Base-by-base conservation (phyloP, 2,329 filamentous ascomycete genomes). In the Penicillium sp. region DNA sequence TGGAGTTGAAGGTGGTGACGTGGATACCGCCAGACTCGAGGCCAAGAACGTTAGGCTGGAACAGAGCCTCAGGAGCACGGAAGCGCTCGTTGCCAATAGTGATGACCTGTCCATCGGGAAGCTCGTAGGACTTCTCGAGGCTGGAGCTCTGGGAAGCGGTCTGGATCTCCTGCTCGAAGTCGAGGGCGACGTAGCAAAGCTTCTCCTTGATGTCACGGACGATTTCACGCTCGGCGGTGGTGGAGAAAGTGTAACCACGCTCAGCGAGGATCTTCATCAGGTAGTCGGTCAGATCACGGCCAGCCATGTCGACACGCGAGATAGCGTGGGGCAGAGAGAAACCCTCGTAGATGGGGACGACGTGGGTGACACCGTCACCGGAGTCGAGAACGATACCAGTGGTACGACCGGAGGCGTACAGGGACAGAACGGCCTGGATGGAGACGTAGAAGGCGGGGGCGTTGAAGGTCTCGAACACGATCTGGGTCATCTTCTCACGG, bases 401-500 rank as follows among this genome's bases (percentile, higher is more conserved):
- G 78, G 93, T 97, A 91, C 93, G 93, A 85, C 93, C 93, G 70
- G 93, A 98, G 69, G 93, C 93, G 80, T 98, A 98, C 75, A 98
- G 87, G 60, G 93, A 98, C 68, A 98, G 83, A 62, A 98, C 93
- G 73, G 93, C 93, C 84, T 97, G 91, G 77, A 98, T 98, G 71
- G 93, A 97, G 81, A 98, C 93, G 83, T 98, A 98, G 85, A 98
- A 97, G 67, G 93, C 93, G 65, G 93, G 93, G 69, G 93, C 91
- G 81, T 98, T 97, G 85, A 98, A 98, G 68, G 93, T 98, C 85
- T 98, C 93, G 81, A 98, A 98, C 75, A 98, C 90, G 64, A 98
- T 98, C 81, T 98, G 93, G 66, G 93, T 97, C 93, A 98, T 98
- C 89, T 98, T 98, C 84, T 98, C 93, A 85, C 93, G 88, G 84